Conservation (phyloP, 805 yeast species). For the Ogataea naganishii region DNA sequence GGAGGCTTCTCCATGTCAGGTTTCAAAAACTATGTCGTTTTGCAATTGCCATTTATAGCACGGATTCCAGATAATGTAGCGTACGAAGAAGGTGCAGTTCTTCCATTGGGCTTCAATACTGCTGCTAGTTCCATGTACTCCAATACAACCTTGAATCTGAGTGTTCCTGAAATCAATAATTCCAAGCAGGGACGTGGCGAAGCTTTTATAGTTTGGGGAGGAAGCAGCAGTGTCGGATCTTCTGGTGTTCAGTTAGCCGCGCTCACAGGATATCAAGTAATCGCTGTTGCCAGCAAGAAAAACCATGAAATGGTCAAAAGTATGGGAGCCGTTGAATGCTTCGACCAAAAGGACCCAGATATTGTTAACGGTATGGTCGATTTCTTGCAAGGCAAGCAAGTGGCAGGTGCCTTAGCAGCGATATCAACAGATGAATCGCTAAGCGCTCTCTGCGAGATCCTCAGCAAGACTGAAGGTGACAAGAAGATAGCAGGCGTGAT, state of each 20-base stretch:
- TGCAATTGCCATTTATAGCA: too few relatives aligned
- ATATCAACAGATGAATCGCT: too few relatives aligned
- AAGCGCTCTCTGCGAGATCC: too few relatives aligned
- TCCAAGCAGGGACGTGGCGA: constrained; percentile 3
- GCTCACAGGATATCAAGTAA: constrained; percentile 8
- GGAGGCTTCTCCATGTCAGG: background rate
- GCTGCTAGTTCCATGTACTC: constrained; percentile 4
- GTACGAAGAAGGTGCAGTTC: constrained; percentile 5
- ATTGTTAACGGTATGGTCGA: constrained; percentile 4
- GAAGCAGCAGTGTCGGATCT: constrained; percentile 6
- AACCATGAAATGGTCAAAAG: constrained; percentile 3
- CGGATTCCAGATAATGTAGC: constrained; percentile 4
- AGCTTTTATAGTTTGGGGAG: constrained; percentile 7
- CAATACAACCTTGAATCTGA: constrained; percentile 2
- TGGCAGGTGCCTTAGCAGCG: constrained; percentile 10
- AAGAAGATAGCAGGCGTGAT: too few relatives aligned
- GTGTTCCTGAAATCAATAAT: background rate
- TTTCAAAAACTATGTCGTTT: constrained; percentile 6
- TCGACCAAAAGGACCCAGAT: constrained; percentile 5
- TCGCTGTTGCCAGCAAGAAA: constrained; percentile 6
- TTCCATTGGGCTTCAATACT: constrained; percentile 4
- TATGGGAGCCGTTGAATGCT: constrained; percentile 7
- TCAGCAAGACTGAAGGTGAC: too few relatives aligned
- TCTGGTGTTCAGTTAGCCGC: constrained; percentile 7
- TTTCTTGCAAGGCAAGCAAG: constrained; percentile 3